Conservation (phyloP, 176 grass and related monocot species). For the Phyllostachys edulis region DNA sequence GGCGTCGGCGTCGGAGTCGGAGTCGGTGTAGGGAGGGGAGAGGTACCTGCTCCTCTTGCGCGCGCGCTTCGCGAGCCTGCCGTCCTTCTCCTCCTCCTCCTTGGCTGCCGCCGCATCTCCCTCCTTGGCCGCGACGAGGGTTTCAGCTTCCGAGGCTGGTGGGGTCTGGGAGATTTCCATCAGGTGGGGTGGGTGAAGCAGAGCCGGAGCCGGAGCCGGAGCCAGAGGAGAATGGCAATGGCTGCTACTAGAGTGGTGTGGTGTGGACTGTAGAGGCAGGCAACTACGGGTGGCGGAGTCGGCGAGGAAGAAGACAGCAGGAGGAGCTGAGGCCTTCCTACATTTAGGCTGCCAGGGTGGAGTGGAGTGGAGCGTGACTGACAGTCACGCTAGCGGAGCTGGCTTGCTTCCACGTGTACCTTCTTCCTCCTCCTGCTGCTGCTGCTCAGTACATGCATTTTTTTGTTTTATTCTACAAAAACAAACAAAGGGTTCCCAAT, state of each 20-base stretch:
- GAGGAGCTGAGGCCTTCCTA: too few relatives aligned
- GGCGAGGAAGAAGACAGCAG: not conserved
- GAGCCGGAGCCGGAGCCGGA: too few relatives aligned
- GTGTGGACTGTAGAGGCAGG: not conserved
- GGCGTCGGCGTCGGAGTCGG: not conserved
- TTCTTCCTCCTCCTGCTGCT: too few relatives aligned
- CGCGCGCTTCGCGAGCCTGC: constrained; percentile 36
- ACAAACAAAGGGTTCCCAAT: too few relatives aligned
- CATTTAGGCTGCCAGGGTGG: too few relatives aligned
- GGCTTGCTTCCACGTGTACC: too few relatives aligned
- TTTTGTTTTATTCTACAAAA: too few relatives aligned
- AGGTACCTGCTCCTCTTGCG: constrained; percentile 92
- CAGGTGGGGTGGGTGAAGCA: not conserved
- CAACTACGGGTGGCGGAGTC: not conserved
- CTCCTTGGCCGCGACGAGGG: not conserved
- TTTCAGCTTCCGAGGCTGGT: not conserved
- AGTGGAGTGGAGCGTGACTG: too few relatives aligned
- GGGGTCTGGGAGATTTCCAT: not conserved
- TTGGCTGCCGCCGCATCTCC: not conserved
- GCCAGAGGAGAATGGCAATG: not conserved
- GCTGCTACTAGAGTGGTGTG: not conserved
- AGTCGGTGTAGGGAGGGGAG: constrained; percentile 53
- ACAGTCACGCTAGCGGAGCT: too few relatives aligned
- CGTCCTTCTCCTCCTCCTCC: not conserved
- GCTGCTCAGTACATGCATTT: too few relatives aligned